Evolutionary conservation across 1,139 yeast species (phyloP), one percentile per base, ranked within the genome.

Genomic region (Yamadazyma siamensis): DNA sequence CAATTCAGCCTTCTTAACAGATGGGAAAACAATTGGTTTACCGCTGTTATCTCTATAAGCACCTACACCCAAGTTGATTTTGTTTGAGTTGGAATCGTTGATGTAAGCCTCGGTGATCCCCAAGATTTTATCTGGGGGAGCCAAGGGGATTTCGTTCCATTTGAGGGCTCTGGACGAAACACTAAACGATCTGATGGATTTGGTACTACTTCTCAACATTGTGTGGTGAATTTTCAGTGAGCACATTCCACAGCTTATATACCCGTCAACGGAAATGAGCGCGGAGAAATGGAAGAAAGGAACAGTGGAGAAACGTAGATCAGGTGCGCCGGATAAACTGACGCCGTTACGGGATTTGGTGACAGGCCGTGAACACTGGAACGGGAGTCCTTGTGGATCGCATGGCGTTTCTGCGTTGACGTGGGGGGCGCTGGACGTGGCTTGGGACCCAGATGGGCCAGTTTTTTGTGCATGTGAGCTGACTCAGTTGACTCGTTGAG

Each of bases 101-200:
- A 49, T 55, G 49, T 40, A 68, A 39, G 77, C 72, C 41, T 75
- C 80, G 20, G 80, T 64, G 34, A 81, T 68, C 24, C 89, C 89
- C 48, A 82, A 64, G 40, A 82, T 80, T 48, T 80, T 79, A 58
- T 82, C 91, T 17, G 88, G 80, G 27, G 85, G 83, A 17, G 85
- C 85, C 52, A 73, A 73, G 33, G 76, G 74, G 40, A 69, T 65
- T 15, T 65, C 67, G 38, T 52, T 55, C 72, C 71, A 67, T 40
- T 56, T 52, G 26, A 38, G 41, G 26, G 47, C 40, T 25, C 39
- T 42, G n/a, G 33, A 22, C n/a, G 33, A 29, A 4, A 28, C 15
- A 15, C 41, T 32, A 23, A 46, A 46, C 15, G 33, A 18, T 41
- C 47, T 45, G 17, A 29, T 26, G 5, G 36, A 25, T 29, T 19